Base-by-base conservation (phyloP, 352 stramenopile genomes). In the Phytophthora europaea region DNA sequence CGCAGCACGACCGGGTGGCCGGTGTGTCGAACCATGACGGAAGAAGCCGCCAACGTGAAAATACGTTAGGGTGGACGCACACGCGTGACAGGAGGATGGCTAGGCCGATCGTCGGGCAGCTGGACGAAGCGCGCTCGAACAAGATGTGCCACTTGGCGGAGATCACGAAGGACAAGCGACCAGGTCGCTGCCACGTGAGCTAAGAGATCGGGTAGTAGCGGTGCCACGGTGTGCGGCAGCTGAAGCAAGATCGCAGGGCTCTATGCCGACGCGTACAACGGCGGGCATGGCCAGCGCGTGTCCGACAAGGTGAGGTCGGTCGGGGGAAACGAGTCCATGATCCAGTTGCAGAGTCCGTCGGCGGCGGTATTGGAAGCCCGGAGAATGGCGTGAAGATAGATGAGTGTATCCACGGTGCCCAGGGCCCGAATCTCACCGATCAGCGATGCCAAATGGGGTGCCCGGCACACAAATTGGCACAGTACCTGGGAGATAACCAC, bases 271-370 rank as follows among this genome's bases (percentile, higher is more conserved):
- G 33, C 23, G 18, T 48, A 47, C 16, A 13, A 13, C 4, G 8
- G 34, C 8, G 28, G 51, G 31, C 51, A 62, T 15, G 56, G 28
- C 45, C 58, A 62, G 4, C 7, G 5, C 5, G 40, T 22, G 18
- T 15, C 15, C 3, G 16, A 50, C 18, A 22, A 50, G 15, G 40
- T 22, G 13, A 50, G 40, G 40, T 50, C 10, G 0, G 47, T 18
- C 3, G 23, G 23, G 23, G 33, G 15, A 18, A 52, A 20, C 33
- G 31, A 26, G 43, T 79, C 72, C 66, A 70, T 75, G 15, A 61
- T 59, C 61, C 66, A 79, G 40, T 79, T 79, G 51, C 65, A 73
- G 2, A 73, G 50, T 3, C 57, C 65, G n/a, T 73, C 56, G 1
- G 65, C 13, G 10, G 58, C 50, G 6, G 6, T 12, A 20, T 67